A percentile compares a stretch with the other conserved stretches of the same genome.
Evolutionary conservation across 768 basidiomycete genomes (phyloP).

Genomic region (Pulveroboletus sp.): DNA sequence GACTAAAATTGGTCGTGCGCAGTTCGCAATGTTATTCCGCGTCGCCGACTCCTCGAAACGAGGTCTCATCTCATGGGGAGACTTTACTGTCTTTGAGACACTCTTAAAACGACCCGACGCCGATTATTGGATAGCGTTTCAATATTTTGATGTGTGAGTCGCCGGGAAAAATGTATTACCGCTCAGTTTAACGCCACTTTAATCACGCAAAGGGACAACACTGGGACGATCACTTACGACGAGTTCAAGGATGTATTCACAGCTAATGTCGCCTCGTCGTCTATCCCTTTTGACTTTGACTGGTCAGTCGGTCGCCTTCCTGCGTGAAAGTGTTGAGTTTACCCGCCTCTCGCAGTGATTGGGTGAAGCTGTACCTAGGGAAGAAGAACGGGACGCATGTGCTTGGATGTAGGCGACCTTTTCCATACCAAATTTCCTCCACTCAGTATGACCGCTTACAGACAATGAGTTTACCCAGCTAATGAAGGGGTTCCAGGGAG

Average conservation of each 20-base stretch:
- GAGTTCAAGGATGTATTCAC: conserved; percentile 94
- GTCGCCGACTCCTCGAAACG: conserved; percentile 79
- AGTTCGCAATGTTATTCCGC: conserved; percentile 87
- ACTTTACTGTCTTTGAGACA: conserved; percentile 95
- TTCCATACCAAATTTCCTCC: not conserved
- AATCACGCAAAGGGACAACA: conserved; percentile 60
- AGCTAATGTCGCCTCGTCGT: conserved; percentile 71
- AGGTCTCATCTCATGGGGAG: conserved; percentile 88
- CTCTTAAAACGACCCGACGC: conserved; percentile 92
- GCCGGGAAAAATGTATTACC: not conserved
- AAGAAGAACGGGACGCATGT: conserved; percentile 90
- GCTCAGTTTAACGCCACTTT: conserved; percentile 5
- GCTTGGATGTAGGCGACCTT: conserved; percentile 70
- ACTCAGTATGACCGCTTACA: conserved; percentile 29
- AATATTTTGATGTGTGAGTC: conserved; percentile 93
- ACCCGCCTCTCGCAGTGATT: conserved; percentile 56
- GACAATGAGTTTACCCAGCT: conserved; percentile 97
- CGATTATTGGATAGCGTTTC: conserved; percentile 95
- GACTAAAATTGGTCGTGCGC: conserved; percentile 80
- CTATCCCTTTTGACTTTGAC: conserved; percentile 94
- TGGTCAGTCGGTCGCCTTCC: conserved; percentile 46
- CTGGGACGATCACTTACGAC: conserved; percentile 90
- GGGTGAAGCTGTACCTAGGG: conserved; percentile 95
- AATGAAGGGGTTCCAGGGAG: conserved; percentile 98
- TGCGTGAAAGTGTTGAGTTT: not conserved